These are phyloP conservation scores for Phytophthora kernoviae DNA, from an alignment of 352 stramenopile genomes.

Conservation along the genomic window DNA sequence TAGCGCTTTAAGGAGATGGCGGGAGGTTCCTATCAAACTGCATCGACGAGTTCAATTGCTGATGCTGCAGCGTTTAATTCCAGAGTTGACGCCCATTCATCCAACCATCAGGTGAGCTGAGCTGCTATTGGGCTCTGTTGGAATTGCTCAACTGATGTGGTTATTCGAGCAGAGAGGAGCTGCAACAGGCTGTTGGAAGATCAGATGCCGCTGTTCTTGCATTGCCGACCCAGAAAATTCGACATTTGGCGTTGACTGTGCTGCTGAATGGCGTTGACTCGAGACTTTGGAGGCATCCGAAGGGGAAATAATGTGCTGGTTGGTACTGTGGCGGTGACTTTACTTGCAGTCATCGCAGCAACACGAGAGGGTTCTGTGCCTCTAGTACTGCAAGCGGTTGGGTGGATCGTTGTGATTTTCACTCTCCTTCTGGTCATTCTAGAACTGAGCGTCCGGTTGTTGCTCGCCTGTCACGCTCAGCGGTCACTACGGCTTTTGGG, in stretches of 20 bases:
- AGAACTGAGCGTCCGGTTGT: conserved; percentile 16
- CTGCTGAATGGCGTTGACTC: conserved; percentile 9
- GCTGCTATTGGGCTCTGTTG: neutral
- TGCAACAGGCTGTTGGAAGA: conserved; percentile 13
- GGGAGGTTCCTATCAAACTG: conserved; percentile 1
- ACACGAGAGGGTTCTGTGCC: neutral
- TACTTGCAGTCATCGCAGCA: neutral
- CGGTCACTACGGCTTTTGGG: conserved; percentile 10
- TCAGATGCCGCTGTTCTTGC: neutral
- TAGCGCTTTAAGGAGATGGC: neutral
- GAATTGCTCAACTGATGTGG: neutral
- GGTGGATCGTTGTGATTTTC: conserved; percentile 1
- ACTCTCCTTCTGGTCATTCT: conserved; percentile 7
- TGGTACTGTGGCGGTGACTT: conserved; percentile 1
- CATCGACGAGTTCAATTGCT: conserved; percentile 7
- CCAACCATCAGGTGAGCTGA: conserved; percentile 31
- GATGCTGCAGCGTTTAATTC: conserved; percentile 4
- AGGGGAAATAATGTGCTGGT: neutral
- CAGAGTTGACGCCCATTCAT: conserved; percentile 19
- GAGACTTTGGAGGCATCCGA: neutral
- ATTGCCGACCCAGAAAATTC: neutral
- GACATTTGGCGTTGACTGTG: conserved; percentile 4
- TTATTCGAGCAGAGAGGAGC: conserved; percentile 26
- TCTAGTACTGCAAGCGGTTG: conserved; percentile 4
- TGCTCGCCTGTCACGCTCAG: conserved; percentile 21